Conservation (phyloP, 352 stramenopile genomes). For the Pythium aristosporum region DNA sequence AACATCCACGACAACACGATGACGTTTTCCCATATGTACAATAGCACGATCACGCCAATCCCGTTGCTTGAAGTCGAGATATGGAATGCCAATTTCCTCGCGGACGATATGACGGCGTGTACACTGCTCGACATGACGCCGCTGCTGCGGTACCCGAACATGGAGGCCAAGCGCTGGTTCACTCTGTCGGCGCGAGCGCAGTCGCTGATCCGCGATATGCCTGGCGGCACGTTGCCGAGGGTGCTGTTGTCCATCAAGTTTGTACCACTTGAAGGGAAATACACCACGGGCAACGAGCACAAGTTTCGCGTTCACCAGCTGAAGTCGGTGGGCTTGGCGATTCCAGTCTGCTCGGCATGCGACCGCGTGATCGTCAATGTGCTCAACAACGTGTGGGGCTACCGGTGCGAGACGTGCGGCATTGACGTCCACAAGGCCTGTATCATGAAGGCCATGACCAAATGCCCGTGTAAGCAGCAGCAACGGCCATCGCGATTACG, state of each 20-base stretch:
- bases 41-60: constrained; percentile 85
- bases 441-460: constrained; percentile 86
- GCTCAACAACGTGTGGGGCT: constrained; percentile 76
- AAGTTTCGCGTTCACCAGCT: constrained; percentile 87
- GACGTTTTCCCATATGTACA: constrained; percentile 89
- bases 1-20: constrained; percentile 74
- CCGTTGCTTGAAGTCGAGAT: constrained; percentile 83
- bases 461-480: constrained; percentile 54
- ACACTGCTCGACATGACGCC: constrained; percentile 81
- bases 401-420: constrained; percentile 76
- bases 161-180: constrained; percentile 79
- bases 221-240: constrained; percentile 38
- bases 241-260: constrained; percentile 81
- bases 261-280: constrained; percentile 59
- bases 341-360: constrained; percentile 74
- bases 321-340: constrained; percentile 81
- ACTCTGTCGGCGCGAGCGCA: constrained; percentile 64
- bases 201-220: constrained; percentile 32
- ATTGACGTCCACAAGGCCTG: constrained; percentile 85
- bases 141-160: constrained; percentile 68
- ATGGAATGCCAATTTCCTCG: constrained; percentile 84
- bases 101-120: constrained; percentile 78
- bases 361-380: constrained; percentile 86
- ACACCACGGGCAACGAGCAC: constrained; percentile 64
- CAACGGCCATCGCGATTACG: not conserved